Base-by-base conservation (phyloP, 208 protist genomes). In the Acanthamoeba castellanii region DNA sequence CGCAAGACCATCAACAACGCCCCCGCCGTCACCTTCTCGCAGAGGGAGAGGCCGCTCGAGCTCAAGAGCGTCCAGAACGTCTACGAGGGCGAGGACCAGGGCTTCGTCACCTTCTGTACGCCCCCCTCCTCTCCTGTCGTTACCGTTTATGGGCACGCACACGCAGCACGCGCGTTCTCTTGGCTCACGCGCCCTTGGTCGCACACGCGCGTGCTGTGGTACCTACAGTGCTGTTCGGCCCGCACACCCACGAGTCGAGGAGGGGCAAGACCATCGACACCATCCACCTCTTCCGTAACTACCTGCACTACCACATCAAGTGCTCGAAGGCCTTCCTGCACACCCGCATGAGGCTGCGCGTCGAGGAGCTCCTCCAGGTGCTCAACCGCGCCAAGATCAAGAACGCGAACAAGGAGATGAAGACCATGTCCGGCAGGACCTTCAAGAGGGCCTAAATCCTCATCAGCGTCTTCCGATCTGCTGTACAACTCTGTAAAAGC, bases 301-400 rank as follows among this genome's bases (percentile, higher is more conserved):
- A 98, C 94, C 95, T 98, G 57, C 98, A 98, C 95, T 98, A 98
- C 95, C 98, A 98, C 95, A 98, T 98, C 95, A 98, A 98, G 95
- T 98, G 97, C 92, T 96, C 96, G n/a, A 98, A 98, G 96, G 97
- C 97, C 68, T 98, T 97, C 96, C 96, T 98, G 81, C 98, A 98
- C 96, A 97, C 95, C 68, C 95, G 97, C 74, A 98, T 98, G 98
- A 96, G 98, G 88, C 97, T 96, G 18, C 94, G 97, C 90, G 97
- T 98, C n/a, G 85, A 95, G 50, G 32, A 61, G n/a, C 95, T 98
- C 9, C 95, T 98, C 52, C 95, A 98, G 95, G 95, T 98, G 0
- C 96, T 98, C 64, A 98, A 98, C 90, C 95, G 97, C 66, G 98
- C 98, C 37, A 98, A 97, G 72, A 95, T 96, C 37, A 97, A 98